Base-by-base conservation (phyloP, 371 early-diverging fungal genomes). In the Saksenaea oblongispora region DNA sequence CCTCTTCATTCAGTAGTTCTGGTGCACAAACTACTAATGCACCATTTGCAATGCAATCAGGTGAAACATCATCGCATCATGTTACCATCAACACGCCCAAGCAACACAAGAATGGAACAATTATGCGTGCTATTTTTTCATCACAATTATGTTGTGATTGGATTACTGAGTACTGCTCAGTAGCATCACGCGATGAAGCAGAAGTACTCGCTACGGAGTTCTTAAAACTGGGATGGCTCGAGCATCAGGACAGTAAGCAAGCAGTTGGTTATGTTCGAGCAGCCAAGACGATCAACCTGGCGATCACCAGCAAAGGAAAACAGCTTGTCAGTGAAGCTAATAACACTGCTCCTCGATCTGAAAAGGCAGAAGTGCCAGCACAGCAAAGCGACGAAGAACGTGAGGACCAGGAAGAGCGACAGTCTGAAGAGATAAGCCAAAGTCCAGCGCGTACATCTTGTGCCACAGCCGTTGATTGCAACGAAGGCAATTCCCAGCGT, bases 171-270 rank as follows among this genome's bases (percentile, higher is more conserved):
- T 79, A 84, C 57, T 80, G 83, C 5, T 82, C 87, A 0, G 85
- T 84, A 9, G 78, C 87, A 35, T 80, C 83, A 26, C 79, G 79
- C n/a, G 84, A 87, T 55, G 92, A 91, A 63, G 87, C 87, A 0
- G 74, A 84, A 28, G 31, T 65, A 1, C 71, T 90, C 17, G 78
- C 80, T 2, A 71, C 69, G 44, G 80, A 83, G 53, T 88, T 89
- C 74, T 56, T 89, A 22, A 71, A 74, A 5, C 70, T 75, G 47
- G 78, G 75, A 1, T 88, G 89, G 80, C 71, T 91, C 24, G 83
- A 83, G 42, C 75, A 67, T 27, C 80, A 80, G 56, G 72, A 72
- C 34, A 58, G 35, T 42, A 55, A 60, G 24, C 59, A 67, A 22
- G 28, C 58, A 1, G 31, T 35, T 5, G 56, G 60, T 13, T n/a